Conservation (phyloP, 2,329 filamentous ascomycete genomes). For the Fusarium sp. region DNA sequence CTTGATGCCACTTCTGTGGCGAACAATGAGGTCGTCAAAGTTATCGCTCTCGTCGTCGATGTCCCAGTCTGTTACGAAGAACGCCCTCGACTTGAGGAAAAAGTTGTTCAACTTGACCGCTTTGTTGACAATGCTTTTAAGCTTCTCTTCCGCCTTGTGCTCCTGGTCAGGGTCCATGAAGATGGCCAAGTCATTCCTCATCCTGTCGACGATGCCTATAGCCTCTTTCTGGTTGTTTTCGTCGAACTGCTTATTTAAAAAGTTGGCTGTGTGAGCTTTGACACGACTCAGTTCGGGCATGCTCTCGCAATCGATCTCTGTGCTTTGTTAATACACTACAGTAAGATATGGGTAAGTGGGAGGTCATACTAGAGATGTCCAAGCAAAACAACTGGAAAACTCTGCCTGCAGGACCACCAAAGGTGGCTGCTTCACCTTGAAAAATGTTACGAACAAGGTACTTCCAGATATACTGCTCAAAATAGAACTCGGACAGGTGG, state of each 20-base stretch:
- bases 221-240: background rate
- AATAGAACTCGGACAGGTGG: background rate
- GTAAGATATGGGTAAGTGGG: background rate
- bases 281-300: conserved; percentile 17
- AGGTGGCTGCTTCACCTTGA: background rate
- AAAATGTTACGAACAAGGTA: conserved; percentile 5
- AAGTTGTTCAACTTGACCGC: conserved; percentile 3
- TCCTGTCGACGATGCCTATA: background rate
- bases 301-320: background rate
- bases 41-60: background rate
- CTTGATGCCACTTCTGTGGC: background rate
- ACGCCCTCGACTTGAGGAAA: conserved; percentile 22
- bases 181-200: background rate
- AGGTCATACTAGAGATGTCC: conserved; percentile 8
- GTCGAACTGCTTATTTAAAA: background rate
- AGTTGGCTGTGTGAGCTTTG: conserved; percentile 7
- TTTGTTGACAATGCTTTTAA: background rate
- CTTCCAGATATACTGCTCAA: conserved; percentile 19
- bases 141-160: background rate
- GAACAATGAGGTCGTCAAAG: background rate
- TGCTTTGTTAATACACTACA: background rate
- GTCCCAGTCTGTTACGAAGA: conserved; percentile 1
- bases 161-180: conserved; percentile 5
- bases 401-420: conserved; percentile 14
- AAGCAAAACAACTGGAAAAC: conserved; percentile 21